Base-by-base conservation (phyloP, 129 eudicot genomes). In the Smallanthus sonchifolius region DNA sequence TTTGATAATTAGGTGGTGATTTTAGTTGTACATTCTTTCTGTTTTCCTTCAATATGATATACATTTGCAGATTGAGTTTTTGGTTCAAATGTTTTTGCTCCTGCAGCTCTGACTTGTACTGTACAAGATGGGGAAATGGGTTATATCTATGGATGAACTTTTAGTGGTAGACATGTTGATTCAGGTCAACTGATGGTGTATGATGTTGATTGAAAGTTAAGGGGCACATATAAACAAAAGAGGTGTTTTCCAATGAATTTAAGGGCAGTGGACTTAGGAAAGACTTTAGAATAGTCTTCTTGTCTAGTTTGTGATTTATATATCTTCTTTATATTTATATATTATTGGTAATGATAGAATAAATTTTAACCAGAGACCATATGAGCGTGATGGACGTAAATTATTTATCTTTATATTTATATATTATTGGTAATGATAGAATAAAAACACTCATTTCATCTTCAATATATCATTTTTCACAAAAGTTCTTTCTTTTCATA, bases 201-300 rank as follows among this genome's bases (percentile, higher is more conserved):
- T n/a, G n/a, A n/a, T 10, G 38, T 59, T 59, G 65, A 59, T 28
- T 59, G 65, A 59, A 28, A 59, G 38, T 59, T 59, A 59, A 30
- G 65, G 55, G 30, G 65, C 65, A 28, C 7, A 59, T 3, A 13
- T 10, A 4, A 30, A 59, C 65, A 28, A 57, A 24, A 0, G 2
- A 24, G 62, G 16, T 28, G 16, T 59, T 59, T 59, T 59, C 38
- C 36, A 30, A 59, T 59, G 65, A 59, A 55, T 30, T 57, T 57
- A 24, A 57, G 6, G 34, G 64, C 10, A 1, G 65, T 60, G 9
- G 66, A 60, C 20, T 60, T 13, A 10, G 38, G 10, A 8, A 54
- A 60, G 65, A 60, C 66, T 32, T 60, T 60, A 60, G 40, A 11
- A 60, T 60, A 60, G 66, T 34, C 42, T 60, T 60, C 19, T 60